Evolutionary conservation across 768 basidiomycete species (phyloP), one percentile per base, ranked within the genome.

Genomic region (Arthromyces matolae): DNA sequence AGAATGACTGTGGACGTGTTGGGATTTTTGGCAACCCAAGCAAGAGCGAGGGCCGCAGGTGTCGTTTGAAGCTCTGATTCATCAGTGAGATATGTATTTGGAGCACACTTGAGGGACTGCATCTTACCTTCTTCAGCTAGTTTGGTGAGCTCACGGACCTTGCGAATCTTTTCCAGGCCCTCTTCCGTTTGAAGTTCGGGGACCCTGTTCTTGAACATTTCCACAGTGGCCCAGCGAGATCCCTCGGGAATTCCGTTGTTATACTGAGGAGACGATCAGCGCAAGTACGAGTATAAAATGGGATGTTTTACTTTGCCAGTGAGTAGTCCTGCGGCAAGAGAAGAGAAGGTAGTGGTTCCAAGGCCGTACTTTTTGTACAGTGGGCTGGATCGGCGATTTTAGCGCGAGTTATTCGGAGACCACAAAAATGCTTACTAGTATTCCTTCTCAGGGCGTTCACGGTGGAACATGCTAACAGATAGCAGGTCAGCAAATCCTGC

Each of bases 361-460:
- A 80, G 66, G 7, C 71, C 71, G 61, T 89, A 84, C 58, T 86
- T 84, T 57, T 72, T 68, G 68, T 86, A 89, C 35, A 86, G 63
- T 14, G 77, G 77, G 14, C 81, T 81, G 42, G 33, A 10, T 39
- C 16, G 8, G 10, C 6, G 13, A 6, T 20, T 22, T 24, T 18
- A 41, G 22, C 24, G n/a, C 47, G 37, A 34, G 48, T 33, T 40
- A 28, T 47, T 48, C 6, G 14, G 8, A 19, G 0, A 16, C 34
- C 12, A n/a, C 9, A 9, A 2, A 33, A 27, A 24, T 25, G 7
- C 34, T 7, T 59, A 81, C 77, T 67, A 72, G 65, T 86, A 90
- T 71, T 92, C 88, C 58, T 79, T 78, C 69, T 93, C 90, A 18
- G 88, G 82, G 13, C 83, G 76, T 52, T 90, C 84, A 18, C 89